These are phyloP conservation scores for Akebia trifoliata DNA, from an alignment of 164 flowering plant genomes.

Conservation along the genomic window DNA sequence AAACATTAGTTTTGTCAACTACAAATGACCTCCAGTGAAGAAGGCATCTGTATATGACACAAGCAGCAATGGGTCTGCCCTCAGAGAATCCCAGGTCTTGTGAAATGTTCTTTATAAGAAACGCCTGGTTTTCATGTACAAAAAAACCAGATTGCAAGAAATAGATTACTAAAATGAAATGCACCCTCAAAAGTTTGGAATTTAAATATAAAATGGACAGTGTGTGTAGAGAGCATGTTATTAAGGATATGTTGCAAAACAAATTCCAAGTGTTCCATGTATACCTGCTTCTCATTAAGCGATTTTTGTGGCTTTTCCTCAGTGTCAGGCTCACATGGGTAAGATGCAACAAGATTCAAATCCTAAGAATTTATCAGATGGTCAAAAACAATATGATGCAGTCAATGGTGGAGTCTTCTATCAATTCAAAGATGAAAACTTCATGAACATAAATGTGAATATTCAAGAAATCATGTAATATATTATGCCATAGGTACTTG, in stretches of 20 bases:
- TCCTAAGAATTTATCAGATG: slow-evolving; percentile 38
- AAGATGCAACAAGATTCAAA: slow-evolving; percentile 27
- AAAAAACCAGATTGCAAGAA: slow-evolving; percentile 4
- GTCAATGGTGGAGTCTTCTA: slow-evolving; percentile 62
- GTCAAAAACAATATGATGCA: not conserved
- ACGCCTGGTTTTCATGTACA: slow-evolving; percentile 82
- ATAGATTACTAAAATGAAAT: too few relatives aligned
- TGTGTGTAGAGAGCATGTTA: not conserved
- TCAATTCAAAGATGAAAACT: slow-evolving; percentile 14
- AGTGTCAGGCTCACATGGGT: slow-evolving; percentile 17
- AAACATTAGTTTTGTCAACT: slow-evolving; percentile 88
- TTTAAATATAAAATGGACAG: not conserved
- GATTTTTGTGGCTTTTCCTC: slow-evolving; percentile 18
- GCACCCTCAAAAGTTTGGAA: not conserved
- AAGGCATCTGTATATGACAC: too few relatives aligned
- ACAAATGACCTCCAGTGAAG: slow-evolving; percentile 98
- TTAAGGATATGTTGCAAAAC: too few relatives aligned
- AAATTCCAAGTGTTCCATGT: slow-evolving; percentile 24
- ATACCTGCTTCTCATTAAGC: slow-evolving; percentile 56
- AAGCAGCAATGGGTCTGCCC: too few relatives aligned
- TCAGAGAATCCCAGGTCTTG: too few relatives aligned
- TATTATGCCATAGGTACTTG: slow-evolving; percentile 44
- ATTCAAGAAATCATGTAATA: not conserved
- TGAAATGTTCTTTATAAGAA: slow-evolving; percentile 76
- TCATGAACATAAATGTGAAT: not conserved